Conservation (phyloP, 257 asterid genomes). For the Plantago major region DNA sequence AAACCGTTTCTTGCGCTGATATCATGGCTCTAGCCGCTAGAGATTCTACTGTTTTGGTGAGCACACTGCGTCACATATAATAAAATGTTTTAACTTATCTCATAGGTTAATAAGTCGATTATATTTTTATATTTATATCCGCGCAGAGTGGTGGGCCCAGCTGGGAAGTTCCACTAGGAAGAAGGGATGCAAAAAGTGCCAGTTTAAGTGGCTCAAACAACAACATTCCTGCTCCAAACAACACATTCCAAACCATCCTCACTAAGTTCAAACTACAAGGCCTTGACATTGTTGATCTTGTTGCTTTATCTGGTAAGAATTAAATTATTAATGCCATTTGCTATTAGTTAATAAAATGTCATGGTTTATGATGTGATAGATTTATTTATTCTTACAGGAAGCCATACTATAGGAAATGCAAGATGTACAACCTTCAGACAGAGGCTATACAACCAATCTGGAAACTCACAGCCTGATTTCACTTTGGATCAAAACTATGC, state of each 20-base stretch:
- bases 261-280: constrained; percentile 31
- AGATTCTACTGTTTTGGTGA: constrained; percentile 41
- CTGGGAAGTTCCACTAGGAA: constrained; percentile 52
- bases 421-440: constrained; percentile 52
- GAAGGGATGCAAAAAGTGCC: constrained; percentile 46
- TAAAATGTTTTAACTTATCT: background rate
- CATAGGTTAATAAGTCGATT: background rate
- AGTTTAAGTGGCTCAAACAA: constrained; percentile 44
- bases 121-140: background rate
- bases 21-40: constrained; percentile 44
- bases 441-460: constrained; percentile 40
- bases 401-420: constrained; percentile 57
- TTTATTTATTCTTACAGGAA: constrained; percentile 25
- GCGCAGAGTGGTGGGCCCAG: constrained; percentile 42
- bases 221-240: constrained; percentile 51
- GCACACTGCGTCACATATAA: background rate
- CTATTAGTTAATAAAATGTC: background rate
- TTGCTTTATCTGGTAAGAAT: constrained; percentile 45
- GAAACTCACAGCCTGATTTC: constrained; percentile 24
- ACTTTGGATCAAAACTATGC: constrained; percentile 34
- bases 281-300: constrained; percentile 45
- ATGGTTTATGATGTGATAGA: background rate
- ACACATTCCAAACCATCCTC: constrained; percentile 41
- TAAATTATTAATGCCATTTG: background rate
- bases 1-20: constrained; percentile 51